A percentile compares a stretch with the other conserved stretches of the same genome.
phyloP scores from a whole-genome alignment of 2,329 filamentous ascomycete species.

The Epichloe gansuensis region DNA sequence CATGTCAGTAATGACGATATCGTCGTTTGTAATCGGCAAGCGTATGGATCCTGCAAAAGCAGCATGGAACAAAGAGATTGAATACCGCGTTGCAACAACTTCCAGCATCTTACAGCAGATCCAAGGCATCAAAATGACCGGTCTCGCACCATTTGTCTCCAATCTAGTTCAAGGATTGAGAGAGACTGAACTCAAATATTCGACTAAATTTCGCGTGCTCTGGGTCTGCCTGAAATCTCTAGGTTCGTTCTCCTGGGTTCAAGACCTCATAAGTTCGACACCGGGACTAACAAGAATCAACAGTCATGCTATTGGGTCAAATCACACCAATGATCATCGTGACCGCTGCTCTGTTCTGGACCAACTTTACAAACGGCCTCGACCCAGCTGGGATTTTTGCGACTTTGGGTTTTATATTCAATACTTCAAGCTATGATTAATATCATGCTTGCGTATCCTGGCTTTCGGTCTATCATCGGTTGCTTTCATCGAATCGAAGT shows the following conservation, averaged over 20 bases:
- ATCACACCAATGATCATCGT: conserved; percentile 7
- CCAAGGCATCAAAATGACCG: conserved; percentile 25
- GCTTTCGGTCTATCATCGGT: not conserved
- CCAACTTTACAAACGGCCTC: not conserved
- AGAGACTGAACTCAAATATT: conserved; percentile 8
- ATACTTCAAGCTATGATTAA: conserved; percentile 3
- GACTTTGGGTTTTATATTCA: conserved; percentile 6
- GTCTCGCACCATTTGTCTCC: conserved; percentile 12
- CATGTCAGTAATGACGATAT: conserved; percentile 24
- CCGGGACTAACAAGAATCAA: too few species aligned
- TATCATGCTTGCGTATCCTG: conserved; percentile 3
- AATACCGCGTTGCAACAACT: conserved; percentile 20
- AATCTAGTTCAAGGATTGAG: conserved; percentile 8
- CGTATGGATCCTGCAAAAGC: conserved; percentile 28
- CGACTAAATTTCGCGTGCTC: conserved; percentile 3
- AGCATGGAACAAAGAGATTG: conserved; percentile 18
- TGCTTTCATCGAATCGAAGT: conserved; percentile 7
- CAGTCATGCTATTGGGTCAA: not conserved
- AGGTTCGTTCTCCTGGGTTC: not conserved
- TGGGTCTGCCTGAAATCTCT: conserved; percentile 3
- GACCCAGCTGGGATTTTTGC: conserved; percentile 5
- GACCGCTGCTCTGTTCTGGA: conserved; percentile 7
- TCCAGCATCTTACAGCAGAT: conserved; percentile 19
- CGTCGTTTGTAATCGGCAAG: conserved; percentile 28
- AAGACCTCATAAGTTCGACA: too few species aligned